Percentiles rank a stretch among this genome's conserved stretches.
These are phyloP conservation scores for Aspergillus oerlinghausenensis DNA, from an alignment of 2,329 filamentous ascomycete species.

Conservation along the genomic window DNA sequence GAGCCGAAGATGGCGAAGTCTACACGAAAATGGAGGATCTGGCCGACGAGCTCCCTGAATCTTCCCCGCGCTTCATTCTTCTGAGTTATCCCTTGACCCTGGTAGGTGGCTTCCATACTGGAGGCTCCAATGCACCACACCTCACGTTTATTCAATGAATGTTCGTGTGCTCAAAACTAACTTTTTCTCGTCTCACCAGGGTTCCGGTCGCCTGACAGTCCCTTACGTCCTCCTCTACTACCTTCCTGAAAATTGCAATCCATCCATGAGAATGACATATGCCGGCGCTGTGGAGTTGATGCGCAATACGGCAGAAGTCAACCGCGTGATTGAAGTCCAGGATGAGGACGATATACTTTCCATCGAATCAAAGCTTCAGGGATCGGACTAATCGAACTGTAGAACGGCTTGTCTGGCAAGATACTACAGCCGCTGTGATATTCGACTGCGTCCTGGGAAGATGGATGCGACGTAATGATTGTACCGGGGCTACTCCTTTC, in stretches of 20 bases:
- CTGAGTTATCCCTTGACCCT: conserved; percentile 86
- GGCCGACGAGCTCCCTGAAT: conserved; percentile 84
- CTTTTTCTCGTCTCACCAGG: conserved; percentile 42
- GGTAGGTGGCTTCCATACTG: conserved; percentile 47
- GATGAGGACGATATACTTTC: conserved; percentile 74
- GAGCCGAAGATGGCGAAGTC: conserved; percentile 71
- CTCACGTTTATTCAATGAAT: neutral
- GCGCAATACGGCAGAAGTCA: conserved; percentile 88
- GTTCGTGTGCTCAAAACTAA: neutral
- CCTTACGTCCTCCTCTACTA: conserved; percentile 96
- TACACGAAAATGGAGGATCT: conserved; percentile 79
- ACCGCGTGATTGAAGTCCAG: conserved; percentile 78
- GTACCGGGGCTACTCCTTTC: neutral
- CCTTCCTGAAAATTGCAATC: conserved; percentile 85
- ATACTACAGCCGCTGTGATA: neutral
- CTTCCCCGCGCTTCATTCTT: conserved; percentile 82
- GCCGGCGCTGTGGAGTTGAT: conserved; percentile 94
- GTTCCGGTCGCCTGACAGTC: conserved; percentile 76
- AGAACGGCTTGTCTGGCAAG: conserved; percentile 1
- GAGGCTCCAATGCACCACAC: neutral
- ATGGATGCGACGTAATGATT: neutral
- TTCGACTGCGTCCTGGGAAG: neutral
- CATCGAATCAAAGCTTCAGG: conserved; percentile 63
- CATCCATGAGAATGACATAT: conserved; percentile 85
- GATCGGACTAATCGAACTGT: conserved; percentile 19